Conservation (phyloP, 371 early-diverging fungal species). For the Nosema muscidifuracis region DNA sequence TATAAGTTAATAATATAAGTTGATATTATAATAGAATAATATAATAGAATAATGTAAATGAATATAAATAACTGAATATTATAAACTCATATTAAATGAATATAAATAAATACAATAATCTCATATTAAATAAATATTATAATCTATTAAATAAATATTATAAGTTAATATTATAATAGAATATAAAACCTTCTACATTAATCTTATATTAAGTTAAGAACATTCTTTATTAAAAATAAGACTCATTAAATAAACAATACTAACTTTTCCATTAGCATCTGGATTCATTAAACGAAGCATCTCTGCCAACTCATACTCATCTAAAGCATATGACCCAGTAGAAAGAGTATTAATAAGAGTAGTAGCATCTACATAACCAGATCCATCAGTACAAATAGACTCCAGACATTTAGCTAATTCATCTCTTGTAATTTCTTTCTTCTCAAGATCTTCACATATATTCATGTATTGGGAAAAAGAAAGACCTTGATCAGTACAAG, state of each 20-base stretch:
- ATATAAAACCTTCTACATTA: too few relatives aligned
- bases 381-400: conserved; percentile 38
- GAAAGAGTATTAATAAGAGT: conserved; percentile 45
- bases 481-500: conserved; percentile 3
- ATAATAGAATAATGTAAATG: too few relatives aligned
- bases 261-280: conserved; percentile 52
- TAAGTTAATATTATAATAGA: too few relatives aligned
- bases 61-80: too few relatives aligned
- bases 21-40: too few relatives aligned
- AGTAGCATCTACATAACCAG: conserved; percentile 41
- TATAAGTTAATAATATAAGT: too few relatives aligned
- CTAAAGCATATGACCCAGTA: conserved; percentile 27
- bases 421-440: conserved; percentile 36
- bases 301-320: conserved; percentile 46
- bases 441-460: conserved; percentile 16
- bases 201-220: too few relatives aligned
- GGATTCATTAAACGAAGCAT: conserved; percentile 45
- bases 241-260: conserved; percentile 1
- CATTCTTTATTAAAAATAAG: background rate
- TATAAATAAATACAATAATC: too few relatives aligned
- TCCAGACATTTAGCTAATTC: conserved; percentile 46
- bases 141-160: too few relatives aligned
- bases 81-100: too few relatives aligned
- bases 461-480: conserved; percentile 12
- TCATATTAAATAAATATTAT: too few relatives aligned